Evolutionary conservation across 1,284 basidiomycete genomes (phyloP).

Genomic region (Ustilago crameri): DNA sequence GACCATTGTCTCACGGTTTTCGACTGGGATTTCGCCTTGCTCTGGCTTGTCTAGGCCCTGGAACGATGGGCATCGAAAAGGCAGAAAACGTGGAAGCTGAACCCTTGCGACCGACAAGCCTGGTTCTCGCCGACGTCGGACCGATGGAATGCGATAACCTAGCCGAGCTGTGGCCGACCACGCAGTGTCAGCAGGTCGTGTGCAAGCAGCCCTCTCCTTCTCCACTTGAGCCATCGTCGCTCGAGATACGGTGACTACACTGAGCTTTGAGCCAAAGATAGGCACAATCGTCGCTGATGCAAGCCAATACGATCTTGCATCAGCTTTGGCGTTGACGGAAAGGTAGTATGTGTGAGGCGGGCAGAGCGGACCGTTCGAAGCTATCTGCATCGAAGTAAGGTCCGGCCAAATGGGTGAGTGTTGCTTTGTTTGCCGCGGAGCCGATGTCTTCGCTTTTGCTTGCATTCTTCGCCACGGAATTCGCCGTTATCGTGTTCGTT

Average conservation of each 20-base stretch:
- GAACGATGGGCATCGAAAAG: no score
- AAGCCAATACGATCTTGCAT: not conserved
- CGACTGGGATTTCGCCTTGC: not conserved
- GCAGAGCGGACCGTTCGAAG: conserved; percentile 4
- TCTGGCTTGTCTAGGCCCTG: not conserved
- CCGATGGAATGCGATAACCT: conserved; percentile 8
- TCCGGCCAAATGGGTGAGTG: not conserved
- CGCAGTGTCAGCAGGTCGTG: not conserved
- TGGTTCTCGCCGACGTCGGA: conserved; percentile 18
- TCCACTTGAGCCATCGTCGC: no score
- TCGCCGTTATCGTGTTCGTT: not conserved
- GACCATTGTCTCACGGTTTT: no score
- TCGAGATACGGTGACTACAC: no score
- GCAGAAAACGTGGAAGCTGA: no score
- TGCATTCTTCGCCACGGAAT: not conserved
- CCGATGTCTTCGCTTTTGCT: not conserved
- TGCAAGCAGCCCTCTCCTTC: not conserved
- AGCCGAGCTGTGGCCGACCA: conserved; percentile 28
- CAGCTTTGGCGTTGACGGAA: not conserved
- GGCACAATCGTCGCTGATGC: no score
- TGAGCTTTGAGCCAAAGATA: conserved; percentile 3
- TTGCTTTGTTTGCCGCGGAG: not conserved
- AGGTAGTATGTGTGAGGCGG: not conserved
- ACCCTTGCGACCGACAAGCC: no score
- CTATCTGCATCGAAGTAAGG: not conserved